These are phyloP conservation scores for Diaporthe citriasiana DNA, from an alignment of 2,329 filamentous ascomycete genomes.

Conservation along the genomic window DNA sequence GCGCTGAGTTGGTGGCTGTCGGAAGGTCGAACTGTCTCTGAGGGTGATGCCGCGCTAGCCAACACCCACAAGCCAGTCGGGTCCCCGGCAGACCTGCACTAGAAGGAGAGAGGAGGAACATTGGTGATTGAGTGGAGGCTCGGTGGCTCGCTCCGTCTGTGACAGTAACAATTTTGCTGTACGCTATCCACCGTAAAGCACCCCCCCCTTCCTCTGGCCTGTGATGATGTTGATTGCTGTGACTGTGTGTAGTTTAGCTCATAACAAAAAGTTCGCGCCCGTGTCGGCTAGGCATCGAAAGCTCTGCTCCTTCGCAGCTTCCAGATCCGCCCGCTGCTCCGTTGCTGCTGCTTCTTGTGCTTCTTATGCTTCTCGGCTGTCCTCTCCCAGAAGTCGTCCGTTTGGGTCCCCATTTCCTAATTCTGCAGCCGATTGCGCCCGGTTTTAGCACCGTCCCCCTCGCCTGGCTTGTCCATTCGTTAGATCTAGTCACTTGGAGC, in stretches of 20 bases:
- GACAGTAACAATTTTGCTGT: neutral
- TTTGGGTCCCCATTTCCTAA: constrained; percentile 34
- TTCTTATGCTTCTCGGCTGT: neutral
- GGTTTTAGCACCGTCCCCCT: constrained; percentile 5
- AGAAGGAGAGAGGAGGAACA: constrained; percentile 10
- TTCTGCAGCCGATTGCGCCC: constrained; percentile 12
- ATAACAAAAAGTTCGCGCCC: constrained; percentile 21
- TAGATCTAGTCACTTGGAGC: neutral
- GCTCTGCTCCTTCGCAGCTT: neutral
- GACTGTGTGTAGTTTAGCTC: neutral
- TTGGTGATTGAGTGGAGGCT: too few species aligned
- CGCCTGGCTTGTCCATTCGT: constrained; percentile 10
- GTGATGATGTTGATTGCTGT: constrained; percentile 9
- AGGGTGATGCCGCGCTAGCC: constrained; percentile 28
- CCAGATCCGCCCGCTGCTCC: neutral
- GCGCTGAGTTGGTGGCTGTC: constrained; percentile 17
- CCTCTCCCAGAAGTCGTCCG: constrained; percentile 7
- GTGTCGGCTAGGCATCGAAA: neutral
- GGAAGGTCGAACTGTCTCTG: constrained; percentile 35
- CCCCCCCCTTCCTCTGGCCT: neutral
- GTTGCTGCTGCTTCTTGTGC: neutral
- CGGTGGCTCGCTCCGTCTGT: neutral
- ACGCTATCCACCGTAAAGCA: neutral
- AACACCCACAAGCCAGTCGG: constrained; percentile 30
- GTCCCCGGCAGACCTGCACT: constrained; percentile 14